phyloP scores from a whole-genome alignment of 208 protist genomes.

The Phytomonas serpens region DNA sequence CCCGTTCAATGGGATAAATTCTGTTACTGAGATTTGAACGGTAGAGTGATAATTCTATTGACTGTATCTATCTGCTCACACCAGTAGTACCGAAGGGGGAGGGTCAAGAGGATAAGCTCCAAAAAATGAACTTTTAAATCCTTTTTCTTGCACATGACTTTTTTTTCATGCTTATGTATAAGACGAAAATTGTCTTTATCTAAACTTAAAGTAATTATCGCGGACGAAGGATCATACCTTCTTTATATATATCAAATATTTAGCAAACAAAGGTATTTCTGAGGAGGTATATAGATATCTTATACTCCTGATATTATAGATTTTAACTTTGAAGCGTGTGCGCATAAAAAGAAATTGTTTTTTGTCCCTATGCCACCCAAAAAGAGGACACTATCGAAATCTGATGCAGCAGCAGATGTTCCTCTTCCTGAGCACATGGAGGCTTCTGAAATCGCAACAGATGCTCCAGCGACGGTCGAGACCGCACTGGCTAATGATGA shows the following conservation, averaged over 20 bases:
- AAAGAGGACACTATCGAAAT: slow-evolving; percentile 25
- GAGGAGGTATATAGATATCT: background rate
- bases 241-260: slow-evolving; percentile 2
- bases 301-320: slow-evolving; percentile 8
- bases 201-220: slow-evolving; percentile 1
- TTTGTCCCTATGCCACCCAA: slow-evolving; percentile 54
- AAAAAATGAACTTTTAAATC: background rate
- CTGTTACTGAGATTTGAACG: background rate
- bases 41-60: background rate
- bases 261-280: slow-evolving; percentile 3
- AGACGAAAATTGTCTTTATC: background rate
- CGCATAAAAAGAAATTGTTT: slow-evolving; percentile 15
- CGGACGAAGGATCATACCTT: background rate
- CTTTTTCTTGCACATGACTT: background rate
- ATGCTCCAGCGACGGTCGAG: slow-evolving; percentile 8
- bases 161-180: background rate
- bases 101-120: background rate
- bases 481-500: background rate
- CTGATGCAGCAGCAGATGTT: slow-evolving; percentile 8
- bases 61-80: background rate
- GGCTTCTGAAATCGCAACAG: slow-evolving; percentile 8
- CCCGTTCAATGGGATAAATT: background rate
- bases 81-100: background rate
- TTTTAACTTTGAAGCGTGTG: background rate
- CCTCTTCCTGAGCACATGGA: slow-evolving; percentile 13